phyloP scores from a whole-genome alignment of 78 protist genomes.

The Dictyostelium brefeldianum region DNA sequence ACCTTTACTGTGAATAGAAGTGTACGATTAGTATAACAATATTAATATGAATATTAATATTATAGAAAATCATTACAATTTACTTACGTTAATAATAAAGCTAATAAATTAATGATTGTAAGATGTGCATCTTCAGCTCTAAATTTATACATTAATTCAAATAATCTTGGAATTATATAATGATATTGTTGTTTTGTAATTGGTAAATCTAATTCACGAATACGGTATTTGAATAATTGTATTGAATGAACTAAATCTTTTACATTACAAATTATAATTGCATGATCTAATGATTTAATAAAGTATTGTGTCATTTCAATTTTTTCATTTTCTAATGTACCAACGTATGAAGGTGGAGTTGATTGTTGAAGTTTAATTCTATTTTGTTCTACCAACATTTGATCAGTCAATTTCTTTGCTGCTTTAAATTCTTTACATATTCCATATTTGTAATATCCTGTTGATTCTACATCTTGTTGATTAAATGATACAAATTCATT shows the following conservation, averaged over 20 bases:
- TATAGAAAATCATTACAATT: no score
- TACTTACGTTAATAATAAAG: slow-evolving; percentile 34
- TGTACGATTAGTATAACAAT: neutral
- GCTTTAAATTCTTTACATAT: neutral
- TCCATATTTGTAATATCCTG: slow-evolving; percentile 1
- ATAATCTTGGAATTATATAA: neutral
- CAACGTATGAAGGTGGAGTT: neutral
- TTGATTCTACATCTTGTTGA: neutral
- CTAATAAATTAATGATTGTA: neutral
- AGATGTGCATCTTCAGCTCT: neutral
- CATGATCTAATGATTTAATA: slow-evolving; percentile 1
- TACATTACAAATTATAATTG: neutral
- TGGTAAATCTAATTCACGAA: neutral
- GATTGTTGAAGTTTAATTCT: neutral
- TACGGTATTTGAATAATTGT: neutral
- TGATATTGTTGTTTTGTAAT: slow-evolving; percentile 6
- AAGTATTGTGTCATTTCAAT: neutral
- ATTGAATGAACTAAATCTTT: neutral
- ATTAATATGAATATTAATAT: no score
- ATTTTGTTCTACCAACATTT: neutral
- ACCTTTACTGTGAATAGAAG: neutral
- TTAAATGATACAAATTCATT: slow-evolving; percentile 23
- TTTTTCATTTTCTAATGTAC: neutral
- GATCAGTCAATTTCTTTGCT: neutral
- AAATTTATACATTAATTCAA: neutral